Evolutionary conservation across 2,329 filamentous ascomycete species (phyloP).

Genomic region (Diaporthe amygdali): DNA sequence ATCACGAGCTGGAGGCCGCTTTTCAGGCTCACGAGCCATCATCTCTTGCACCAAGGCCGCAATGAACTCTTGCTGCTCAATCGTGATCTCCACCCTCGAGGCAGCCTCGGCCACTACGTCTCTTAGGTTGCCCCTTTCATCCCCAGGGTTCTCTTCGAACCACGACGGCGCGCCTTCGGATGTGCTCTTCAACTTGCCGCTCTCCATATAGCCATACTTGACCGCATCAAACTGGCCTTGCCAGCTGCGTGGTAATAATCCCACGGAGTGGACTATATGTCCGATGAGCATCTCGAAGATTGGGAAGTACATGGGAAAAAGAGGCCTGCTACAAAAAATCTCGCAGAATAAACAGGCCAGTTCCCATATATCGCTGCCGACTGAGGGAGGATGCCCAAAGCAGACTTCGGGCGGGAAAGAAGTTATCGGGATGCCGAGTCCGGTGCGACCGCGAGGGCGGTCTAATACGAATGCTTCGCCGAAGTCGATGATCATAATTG

Average conservation of each 20-base stretch:
- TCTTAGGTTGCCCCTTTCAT: background rate
- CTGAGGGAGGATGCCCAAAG: background rate
- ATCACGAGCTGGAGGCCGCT: background rate
- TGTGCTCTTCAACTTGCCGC: background rate
- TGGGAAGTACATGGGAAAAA: background rate
- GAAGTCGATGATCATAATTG: slow-evolving; percentile 15
- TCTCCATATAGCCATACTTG: background rate
- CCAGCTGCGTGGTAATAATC: slow-evolving; percentile 9
- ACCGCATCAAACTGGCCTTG: background rate
- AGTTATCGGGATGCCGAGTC: slow-evolving; percentile 8
- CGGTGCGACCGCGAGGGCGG: background rate
- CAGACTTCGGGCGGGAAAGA: slow-evolving; percentile 11
- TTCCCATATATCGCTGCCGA: slow-evolving; percentile 8
- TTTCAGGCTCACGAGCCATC: background rate
- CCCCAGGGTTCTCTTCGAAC: background rate
- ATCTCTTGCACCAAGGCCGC: slow-evolving; percentile 2
- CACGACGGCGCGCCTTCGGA: background rate
- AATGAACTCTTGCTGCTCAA: background rate
- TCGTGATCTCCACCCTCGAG: background rate
- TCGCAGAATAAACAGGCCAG: slow-evolving; percentile 1
- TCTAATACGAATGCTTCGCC: background rate
- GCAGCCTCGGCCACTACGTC: background rate
- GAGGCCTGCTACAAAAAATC: background rate
- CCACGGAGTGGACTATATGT: background rate
- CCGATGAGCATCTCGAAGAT: slow-evolving; percentile 5